Percentiles rank a stretch among this genome's conserved stretches.
Conservation (phyloP, 768 basidiomycete genomes). For the Crassisporium funariophilum region DNA sequence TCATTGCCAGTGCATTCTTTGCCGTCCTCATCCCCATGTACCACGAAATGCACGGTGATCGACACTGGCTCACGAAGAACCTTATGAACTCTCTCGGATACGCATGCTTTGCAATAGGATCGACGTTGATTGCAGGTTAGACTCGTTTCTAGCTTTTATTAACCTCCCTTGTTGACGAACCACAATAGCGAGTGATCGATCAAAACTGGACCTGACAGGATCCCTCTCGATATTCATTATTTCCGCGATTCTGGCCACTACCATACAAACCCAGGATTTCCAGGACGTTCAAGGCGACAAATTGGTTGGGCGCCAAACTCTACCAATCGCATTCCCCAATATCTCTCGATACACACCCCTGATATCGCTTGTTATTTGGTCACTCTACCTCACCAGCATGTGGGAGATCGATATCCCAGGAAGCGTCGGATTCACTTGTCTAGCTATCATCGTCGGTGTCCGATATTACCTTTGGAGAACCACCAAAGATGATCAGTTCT, state of each 20-base stretch:
- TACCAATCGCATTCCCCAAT: slow-evolving; percentile 46
- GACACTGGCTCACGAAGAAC: slow-evolving; percentile 41
- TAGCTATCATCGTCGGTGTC: slow-evolving; percentile 30
- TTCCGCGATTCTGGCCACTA: slow-evolving; percentile 42
- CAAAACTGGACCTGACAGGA: slow-evolving; percentile 27
- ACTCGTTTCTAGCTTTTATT: too few relatives aligned
- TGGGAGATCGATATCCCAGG: slow-evolving; percentile 36
- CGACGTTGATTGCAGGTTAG: slow-evolving; percentile 39
- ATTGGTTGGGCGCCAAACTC: slow-evolving; percentile 38
- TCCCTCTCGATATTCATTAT: slow-evolving; percentile 36
- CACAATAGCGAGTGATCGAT: slow-evolving; percentile 28
- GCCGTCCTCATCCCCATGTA: slow-evolving; percentile 36
- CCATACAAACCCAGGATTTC: slow-evolving; percentile 52
- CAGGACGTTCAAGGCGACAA: slow-evolving; percentile 46
- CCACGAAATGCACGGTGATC: slow-evolving; percentile 39
- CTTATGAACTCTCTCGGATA: slow-evolving; percentile 40
- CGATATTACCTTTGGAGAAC: slow-evolving; percentile 21
- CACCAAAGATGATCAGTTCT: slow-evolving; percentile 17
- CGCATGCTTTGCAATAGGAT: slow-evolving; percentile 38
- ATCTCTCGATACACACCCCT: slow-evolving; percentile 31
- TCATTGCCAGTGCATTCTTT: slow-evolving; percentile 35
- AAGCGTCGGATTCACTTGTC: slow-evolving; percentile 27
- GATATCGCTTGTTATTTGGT: slow-evolving; percentile 40
- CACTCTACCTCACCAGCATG: slow-evolving; percentile 28
- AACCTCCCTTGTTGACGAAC: too few relatives aligned